Evolutionary conservation across 1,284 basidiomycete species (phyloP), one percentile per base, ranked within the genome.

Genomic region (Cryptococcus sp.): DNA sequence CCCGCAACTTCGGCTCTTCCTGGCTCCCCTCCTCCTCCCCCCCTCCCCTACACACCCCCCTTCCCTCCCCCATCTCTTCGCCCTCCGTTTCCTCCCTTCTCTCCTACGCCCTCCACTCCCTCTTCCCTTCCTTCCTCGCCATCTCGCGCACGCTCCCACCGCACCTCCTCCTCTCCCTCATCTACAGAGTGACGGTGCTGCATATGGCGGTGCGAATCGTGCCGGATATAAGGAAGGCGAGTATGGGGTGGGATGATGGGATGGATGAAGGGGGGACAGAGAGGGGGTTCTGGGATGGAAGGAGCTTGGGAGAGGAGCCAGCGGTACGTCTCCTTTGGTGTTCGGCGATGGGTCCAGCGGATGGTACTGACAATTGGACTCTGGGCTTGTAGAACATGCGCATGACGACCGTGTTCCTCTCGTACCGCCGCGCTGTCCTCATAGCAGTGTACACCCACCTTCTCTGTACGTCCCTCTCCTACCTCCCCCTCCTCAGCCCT

Each of bases 181-280:
- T 89, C 23, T 95, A 91, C 75, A 86, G 92, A 39, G 80, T 94
- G 18, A 79, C 84, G 9, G 87, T 95, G 33, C 78, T 95, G n/a
- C 89, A 94, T 64, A 80, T 88, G 53, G 91, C 91, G 2, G 90
- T 89, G 9, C 83, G 85, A 46, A 90, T 95, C 64, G 75, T 86
- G 81, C 79, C 86, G 85, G 66, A 82, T 80, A 75, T 91, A 84
- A 49, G 86, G 80, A 53, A 84, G 79, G 56, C 62, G 9, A 69
- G 70, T 37, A 63, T 68, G 23, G 75, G 75, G 1, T 78, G 72
- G 71, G 73, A 74, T 44, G 72, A 73, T 53, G 62, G 60, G 38
- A 55, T 64, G 52, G 55, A 54, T 16, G 60, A 56, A 39, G 48
- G 4, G 56, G 63, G 55, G 33, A 58, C 56, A 51, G 53, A 53